These are phyloP conservation scores for Solanum peruvianum DNA, from an alignment of 257 asterid genomes.

Conservation along the genomic window DNA sequence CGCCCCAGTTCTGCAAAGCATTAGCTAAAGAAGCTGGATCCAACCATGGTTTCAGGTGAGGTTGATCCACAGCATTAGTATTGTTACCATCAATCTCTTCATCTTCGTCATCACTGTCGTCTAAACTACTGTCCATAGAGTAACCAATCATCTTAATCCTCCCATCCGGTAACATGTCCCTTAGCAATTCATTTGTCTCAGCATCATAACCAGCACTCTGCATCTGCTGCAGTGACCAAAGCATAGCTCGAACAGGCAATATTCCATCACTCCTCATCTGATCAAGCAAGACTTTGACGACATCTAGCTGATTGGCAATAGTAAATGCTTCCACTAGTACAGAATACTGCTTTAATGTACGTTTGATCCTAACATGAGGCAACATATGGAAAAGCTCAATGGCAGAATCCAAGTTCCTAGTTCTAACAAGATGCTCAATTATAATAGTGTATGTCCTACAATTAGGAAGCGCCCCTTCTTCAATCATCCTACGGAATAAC, in stretches of 20 bases:
- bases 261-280: slow-evolving; percentile 82
- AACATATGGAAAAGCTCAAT: slow-evolving; percentile 46
- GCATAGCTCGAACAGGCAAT: slow-evolving; percentile 81
- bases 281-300: slow-evolving; percentile 50
- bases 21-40: slow-evolving; percentile 83
- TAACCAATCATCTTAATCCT: slow-evolving; percentile 49
- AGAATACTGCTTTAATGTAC: slow-evolving; percentile 63
- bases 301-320: slow-evolving; percentile 24
- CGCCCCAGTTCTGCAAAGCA: slow-evolving; percentile 55
- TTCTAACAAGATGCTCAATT: slow-evolving; percentile 60
- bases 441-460: slow-evolving; percentile 67
- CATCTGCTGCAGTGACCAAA: slow-evolving; percentile 42
- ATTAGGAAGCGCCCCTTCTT: slow-evolving; percentile 90
- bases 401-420: slow-evolving; percentile 47
- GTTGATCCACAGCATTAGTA: slow-evolving; percentile 18
- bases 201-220: slow-evolving; percentile 57
- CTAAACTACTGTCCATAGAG: slow-evolving; percentile 28
- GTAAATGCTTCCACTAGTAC: slow-evolving; percentile 52
- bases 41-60: slow-evolving; percentile 76
- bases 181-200: slow-evolving; percentile 39
- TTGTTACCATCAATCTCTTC: slow-evolving; percentile 16
- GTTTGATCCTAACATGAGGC: slow-evolving; percentile 69
- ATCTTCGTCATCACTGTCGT: slow-evolving; percentile 40
- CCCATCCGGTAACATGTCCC: slow-evolving; percentile 63
- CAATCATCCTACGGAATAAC: slow-evolving; percentile 44